Evolutionary conservation across 2,329 filamentous ascomycete genomes (phyloP).

Genomic region (Colletotrichum chrysophilum): DNA sequence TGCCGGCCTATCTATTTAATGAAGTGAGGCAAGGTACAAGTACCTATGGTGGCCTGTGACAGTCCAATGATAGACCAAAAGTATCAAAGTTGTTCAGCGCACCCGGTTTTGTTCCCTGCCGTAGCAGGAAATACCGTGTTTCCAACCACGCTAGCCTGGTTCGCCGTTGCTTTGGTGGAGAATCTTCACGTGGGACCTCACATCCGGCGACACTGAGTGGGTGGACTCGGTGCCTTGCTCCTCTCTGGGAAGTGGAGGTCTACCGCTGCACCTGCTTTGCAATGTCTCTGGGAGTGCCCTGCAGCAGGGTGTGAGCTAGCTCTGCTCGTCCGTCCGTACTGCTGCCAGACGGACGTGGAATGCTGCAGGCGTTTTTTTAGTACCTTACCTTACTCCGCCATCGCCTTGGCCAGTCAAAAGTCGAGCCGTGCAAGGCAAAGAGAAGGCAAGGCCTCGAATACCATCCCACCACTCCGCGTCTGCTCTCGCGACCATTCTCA

Average conservation of each 20-base stretch:
- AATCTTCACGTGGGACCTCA: constrained; percentile 19
- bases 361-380: not conserved
- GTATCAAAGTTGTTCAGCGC: not conserved
- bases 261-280: not conserved
- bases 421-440: not conserved
- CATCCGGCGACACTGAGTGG: not conserved
- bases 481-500: not conserved
- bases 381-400: not conserved
- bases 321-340: not conserved
- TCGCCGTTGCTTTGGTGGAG: constrained; percentile 4
- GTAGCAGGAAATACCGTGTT: constrained; percentile 2
- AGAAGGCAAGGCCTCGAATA: not conserved
- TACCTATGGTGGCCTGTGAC: not conserved
- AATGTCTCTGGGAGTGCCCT: constrained; percentile 3
- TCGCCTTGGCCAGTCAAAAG: not conserved
- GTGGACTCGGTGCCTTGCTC: not conserved
- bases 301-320: not conserved
- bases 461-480: not conserved
- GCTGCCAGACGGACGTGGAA: constrained; percentile 1
- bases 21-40: not conserved
- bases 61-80: not conserved
- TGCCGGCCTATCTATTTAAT: not conserved
- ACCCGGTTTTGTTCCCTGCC: not conserved
- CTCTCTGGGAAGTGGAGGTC: not conserved
- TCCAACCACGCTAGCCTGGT: constrained; percentile 4